A percentile compares a stretch with the other conserved stretches of the same genome.
Conservation (phyloP, 495 filamentous ascomycete genomes). For the Opeltia flavorubescens region DNA sequence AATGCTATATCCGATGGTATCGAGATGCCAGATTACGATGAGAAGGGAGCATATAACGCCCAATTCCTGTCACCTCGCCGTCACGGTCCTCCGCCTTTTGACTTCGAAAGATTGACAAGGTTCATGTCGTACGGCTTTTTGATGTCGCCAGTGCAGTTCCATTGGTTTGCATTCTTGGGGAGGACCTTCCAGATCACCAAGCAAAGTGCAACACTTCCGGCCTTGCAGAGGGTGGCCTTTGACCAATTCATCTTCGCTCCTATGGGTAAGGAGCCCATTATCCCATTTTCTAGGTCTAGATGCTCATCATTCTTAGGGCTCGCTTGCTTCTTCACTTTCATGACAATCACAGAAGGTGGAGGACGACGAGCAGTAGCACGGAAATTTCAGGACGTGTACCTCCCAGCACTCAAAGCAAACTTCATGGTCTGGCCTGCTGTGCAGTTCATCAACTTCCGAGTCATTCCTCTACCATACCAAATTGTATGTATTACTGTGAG, state of each 20-base stretch:
- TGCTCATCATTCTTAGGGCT: conserved; percentile 38
- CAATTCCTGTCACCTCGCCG: conserved; percentile 46
- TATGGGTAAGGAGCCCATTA: conserved; percentile 39
- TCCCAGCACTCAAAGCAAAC: conserved; percentile 90
- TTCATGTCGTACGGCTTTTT: conserved; percentile 96
- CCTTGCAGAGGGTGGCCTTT: conserved; percentile 76
- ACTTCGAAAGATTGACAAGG: conserved; percentile 80
- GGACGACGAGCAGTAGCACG: conserved; percentile 61
- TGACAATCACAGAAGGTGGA: conserved; percentile 93
- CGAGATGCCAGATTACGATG: conserved; percentile 80
- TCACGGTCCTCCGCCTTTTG: conserved; percentile 65
- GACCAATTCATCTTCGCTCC: conserved; percentile 97
- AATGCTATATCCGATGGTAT: conserved; percentile 66
- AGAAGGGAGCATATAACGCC: conserved; percentile 61
- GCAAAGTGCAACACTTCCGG: conserved; percentile 53
- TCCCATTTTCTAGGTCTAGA: background rate
- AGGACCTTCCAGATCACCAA: conserved; percentile 73
- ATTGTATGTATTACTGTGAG: conserved; percentile 49
- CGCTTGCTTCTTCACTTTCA: conserved; percentile 81
- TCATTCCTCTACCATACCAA: conserved; percentile 93
- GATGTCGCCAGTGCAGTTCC: conserved; percentile 93
- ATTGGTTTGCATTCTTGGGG: conserved; percentile 89
- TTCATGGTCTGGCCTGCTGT: conserved; percentile 93
- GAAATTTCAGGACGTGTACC: conserved; percentile 87
- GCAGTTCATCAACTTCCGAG: conserved; percentile 90